Evolutionary conservation across 2,329 filamentous ascomycete species (phyloP).

Genomic region (Microsporum audouinii): DNA sequence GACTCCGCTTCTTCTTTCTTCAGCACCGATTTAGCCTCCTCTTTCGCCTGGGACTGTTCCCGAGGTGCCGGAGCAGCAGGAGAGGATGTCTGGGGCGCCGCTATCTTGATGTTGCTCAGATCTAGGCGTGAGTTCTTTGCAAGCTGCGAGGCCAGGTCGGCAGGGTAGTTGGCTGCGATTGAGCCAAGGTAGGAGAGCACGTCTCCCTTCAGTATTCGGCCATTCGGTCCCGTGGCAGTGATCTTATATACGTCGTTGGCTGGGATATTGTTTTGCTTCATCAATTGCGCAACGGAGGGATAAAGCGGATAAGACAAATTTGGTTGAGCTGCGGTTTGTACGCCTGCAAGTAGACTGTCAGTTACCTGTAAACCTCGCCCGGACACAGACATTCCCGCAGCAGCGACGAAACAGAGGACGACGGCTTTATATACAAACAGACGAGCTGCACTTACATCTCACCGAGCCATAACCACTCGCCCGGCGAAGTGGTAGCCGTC

Average conservation of each 20-base stretch:
- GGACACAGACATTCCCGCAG: neutral
- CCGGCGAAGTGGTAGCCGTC: neutral
- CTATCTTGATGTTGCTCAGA: slow-evolving; percentile 87
- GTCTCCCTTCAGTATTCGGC: slow-evolving; percentile 87
- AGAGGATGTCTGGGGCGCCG: slow-evolving; percentile 30
- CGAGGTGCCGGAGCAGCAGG: slow-evolving; percentile 25
- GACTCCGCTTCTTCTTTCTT: slow-evolving; percentile 20
- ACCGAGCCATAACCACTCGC: neutral
- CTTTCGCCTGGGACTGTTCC: slow-evolving; percentile 9
- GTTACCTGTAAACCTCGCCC: neutral
- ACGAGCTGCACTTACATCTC: neutral
- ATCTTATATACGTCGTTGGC: slow-evolving; percentile 69
- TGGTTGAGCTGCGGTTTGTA: slow-evolving; percentile 13
- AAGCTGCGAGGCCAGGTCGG: slow-evolving; percentile 58
- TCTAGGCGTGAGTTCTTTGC: slow-evolving; percentile 72
- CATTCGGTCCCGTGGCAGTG: slow-evolving; percentile 73
- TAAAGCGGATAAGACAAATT: slow-evolving; percentile 41
- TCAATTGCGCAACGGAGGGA: slow-evolving; percentile 72
- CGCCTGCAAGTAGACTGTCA: neutral
- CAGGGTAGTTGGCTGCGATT: slow-evolving; percentile 61
- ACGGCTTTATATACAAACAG: neutral
- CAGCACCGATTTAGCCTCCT: slow-evolving; percentile 22
- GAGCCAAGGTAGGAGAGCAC: slow-evolving; percentile 78
- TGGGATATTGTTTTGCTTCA: slow-evolving; percentile 67
- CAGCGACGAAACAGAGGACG: no score